phyloP scores from a whole-genome alignment of 192 early-diverging fungal species.

The Kickxella alabastrina region DNA sequence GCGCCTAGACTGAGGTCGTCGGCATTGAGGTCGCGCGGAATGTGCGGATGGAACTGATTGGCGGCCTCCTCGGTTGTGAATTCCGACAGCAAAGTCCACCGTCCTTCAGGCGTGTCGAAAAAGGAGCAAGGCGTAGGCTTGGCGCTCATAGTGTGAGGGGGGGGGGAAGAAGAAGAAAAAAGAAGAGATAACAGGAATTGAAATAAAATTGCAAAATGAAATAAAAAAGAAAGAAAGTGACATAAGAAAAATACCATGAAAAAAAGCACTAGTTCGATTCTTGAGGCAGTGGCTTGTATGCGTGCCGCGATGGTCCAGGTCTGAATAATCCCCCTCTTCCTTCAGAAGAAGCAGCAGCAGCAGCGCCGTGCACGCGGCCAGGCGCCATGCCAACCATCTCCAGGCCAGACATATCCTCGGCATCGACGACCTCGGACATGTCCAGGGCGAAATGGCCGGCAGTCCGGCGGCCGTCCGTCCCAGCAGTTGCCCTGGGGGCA shows the following conservation, averaged over 20 bases:
- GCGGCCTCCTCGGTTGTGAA: slow-evolving; percentile 45
- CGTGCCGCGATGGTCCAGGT: slow-evolving; percentile 6
- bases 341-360: slow-evolving; percentile 1
- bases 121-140: slow-evolving; percentile 4
- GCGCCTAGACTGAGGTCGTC: slow-evolving; percentile 37
- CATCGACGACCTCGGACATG: slow-evolving; percentile 16
- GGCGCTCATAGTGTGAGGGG: background rate
- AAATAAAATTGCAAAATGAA: background rate
- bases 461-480: background rate
- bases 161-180: background rate
- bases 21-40: slow-evolving; percentile 19
- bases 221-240: background rate
- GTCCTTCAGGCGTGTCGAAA: slow-evolving; percentile 48
- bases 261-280: background rate
- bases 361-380: background rate
- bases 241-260: background rate
- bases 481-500: slow-evolving; percentile 11
- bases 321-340: slow-evolving; percentile 13
- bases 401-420: slow-evolving; percentile 4
- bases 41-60: slow-evolving; percentile 42
- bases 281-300: slow-evolving; percentile 18
- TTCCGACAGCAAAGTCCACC: slow-evolving; percentile 37
- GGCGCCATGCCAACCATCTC: slow-evolving; percentile 5
- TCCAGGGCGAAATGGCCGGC: slow-evolving; percentile 29
- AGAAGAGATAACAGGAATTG: background rate